Evolutionary conservation across 345 rosid species (phyloP), one percentile per base, ranked within the genome.

Genomic region (Brassica rapa): DNA sequence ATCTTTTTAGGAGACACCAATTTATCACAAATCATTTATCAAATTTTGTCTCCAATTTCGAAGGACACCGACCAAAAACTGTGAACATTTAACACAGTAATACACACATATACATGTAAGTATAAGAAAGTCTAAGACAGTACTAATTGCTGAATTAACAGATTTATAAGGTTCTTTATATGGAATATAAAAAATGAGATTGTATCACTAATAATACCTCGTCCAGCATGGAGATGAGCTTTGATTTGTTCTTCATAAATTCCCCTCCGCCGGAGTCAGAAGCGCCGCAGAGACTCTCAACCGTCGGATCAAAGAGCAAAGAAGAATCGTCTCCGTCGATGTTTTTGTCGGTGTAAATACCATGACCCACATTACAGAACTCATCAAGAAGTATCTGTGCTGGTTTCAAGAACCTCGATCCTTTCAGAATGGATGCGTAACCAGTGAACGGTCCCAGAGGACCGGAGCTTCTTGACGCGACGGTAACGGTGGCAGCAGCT

Each of bases 341-440:
- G 25, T 64, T 12, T 62, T 86, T 89, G 15, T 92, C 94, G 66
- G 75, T 66, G 49, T 80, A 84, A 79, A 85, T 78, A 30, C 86
- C 88, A 14, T 87, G 82, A 56, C 91, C 98, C 8, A 87, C 92
- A 62, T 89, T 89, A 71, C 79, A 87, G 59, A 94, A 82, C 85
- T 92, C 96, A 66, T 90, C 94, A 46, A 94, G 87, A 73, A 94
- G 84, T 79, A 84, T 87, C 66, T 94, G 96, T 0, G 98, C 93
- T 4, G 98, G 98, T 82, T 84, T 92, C 85, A 94, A 80, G 79
- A 94, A 94, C 71, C 89, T 90, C 4, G 98, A 94, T 60, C 89
- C 97, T 66, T 87, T 88, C 65, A 94, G 76, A 70, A 94, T 86
- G 73, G 91, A 90, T 66, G 94, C 86, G 62, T 94, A 90, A 0